Evolutionary conservation across 2,329 filamentous ascomycete species (phyloP).

Genomic region (Xylaria sp.): DNA sequence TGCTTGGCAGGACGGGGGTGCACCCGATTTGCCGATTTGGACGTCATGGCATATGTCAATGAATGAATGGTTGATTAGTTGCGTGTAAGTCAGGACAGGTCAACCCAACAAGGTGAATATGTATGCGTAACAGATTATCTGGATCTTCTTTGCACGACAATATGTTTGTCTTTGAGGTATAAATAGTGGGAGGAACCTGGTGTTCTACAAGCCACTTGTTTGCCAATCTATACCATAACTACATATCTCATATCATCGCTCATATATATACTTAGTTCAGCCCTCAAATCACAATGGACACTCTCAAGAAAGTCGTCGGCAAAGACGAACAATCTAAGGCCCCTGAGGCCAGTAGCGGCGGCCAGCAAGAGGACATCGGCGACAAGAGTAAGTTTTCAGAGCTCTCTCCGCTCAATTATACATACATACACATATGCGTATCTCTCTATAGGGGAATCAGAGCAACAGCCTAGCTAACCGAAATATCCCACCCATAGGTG

Average conservation of each 20-base stretch:
- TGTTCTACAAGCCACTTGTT: neutral
- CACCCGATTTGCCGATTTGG: neutral
- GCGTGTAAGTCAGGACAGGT: neutral
- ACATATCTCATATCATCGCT: neutral
- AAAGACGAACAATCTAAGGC: slow-evolving; percentile 31
- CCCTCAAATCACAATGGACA: slow-evolving; percentile 41
- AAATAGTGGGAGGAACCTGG: neutral
- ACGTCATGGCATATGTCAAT: neutral
- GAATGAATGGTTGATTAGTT: neutral
- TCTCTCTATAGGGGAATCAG: too few species aligned
- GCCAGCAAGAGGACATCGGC: slow-evolving; percentile 47
- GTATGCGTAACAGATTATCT: neutral
- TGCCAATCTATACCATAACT: neutral
- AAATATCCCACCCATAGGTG: slow-evolving; percentile 32
- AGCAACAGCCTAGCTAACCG: neutral
- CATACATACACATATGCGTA: too few species aligned
- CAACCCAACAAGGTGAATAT: neutral
- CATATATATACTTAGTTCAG: neutral
- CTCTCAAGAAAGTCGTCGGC: slow-evolving; percentile 46
- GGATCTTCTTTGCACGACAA: too few species aligned
- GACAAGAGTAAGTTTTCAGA: slow-evolving; percentile 48
- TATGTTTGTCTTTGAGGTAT: neutral
- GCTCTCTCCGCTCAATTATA: too few species aligned
- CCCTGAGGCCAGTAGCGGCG: slow-evolving; percentile 25
- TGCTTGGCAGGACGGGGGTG: neutral